Evolutionary conservation across 116 monocot species (phyloP).

Genomic region (Phalaenopsis hybrid): DNA sequence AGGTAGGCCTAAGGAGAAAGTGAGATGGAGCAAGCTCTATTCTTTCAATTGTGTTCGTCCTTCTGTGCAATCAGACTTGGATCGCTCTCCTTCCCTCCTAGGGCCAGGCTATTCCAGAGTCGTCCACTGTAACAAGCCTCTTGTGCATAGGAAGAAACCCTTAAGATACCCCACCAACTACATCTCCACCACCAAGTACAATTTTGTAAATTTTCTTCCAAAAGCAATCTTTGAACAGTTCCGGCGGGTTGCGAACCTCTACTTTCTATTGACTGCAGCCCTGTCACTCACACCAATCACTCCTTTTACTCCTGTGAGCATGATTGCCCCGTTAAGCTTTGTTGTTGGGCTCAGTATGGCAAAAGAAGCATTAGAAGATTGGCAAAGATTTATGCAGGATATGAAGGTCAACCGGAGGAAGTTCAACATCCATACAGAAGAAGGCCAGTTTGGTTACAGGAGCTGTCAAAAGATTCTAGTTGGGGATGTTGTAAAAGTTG

Average conservation of each 20-base stretch:
- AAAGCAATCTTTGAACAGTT: conserved; percentile 12
- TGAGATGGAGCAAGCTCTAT: conserved; percentile 31
- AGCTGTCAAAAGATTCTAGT: conserved; percentile 10
- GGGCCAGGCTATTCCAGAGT: conserved; percentile 24
- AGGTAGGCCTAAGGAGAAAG: conserved; percentile 3
- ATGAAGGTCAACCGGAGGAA: conserved; percentile 14
- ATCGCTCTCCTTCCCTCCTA: neutral
- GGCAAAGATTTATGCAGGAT: conserved; percentile 16
- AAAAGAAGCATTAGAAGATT: conserved; percentile 19
- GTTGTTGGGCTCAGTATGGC: conserved; percentile 17
- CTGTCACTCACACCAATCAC: conserved; percentile 14
- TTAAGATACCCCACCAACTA: conserved; percentile 22
- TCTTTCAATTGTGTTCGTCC: conserved; percentile 22
- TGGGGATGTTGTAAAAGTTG: conserved; percentile 17
- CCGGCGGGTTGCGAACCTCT: conserved; percentile 8
- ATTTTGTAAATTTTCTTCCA: conserved; percentile 19
- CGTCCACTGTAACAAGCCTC: conserved; percentile 25
- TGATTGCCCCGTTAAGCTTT: conserved; percentile 10
- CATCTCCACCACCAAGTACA: conserved; percentile 35
- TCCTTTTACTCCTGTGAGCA: conserved; percentile 14
- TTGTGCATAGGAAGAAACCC: conserved; percentile 14
- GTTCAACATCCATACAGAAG: neutral
- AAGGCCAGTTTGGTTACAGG: conserved; percentile 7
- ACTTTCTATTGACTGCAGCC: conserved; percentile 12
- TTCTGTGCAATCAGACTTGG: neutral